Percentiles rank a stretch among this genome's conserved stretches.
These are phyloP conservation scores for Phylloporus scabripes DNA, from an alignment of 768 basidiomycete genomes.

Conservation along the genomic window DNA sequence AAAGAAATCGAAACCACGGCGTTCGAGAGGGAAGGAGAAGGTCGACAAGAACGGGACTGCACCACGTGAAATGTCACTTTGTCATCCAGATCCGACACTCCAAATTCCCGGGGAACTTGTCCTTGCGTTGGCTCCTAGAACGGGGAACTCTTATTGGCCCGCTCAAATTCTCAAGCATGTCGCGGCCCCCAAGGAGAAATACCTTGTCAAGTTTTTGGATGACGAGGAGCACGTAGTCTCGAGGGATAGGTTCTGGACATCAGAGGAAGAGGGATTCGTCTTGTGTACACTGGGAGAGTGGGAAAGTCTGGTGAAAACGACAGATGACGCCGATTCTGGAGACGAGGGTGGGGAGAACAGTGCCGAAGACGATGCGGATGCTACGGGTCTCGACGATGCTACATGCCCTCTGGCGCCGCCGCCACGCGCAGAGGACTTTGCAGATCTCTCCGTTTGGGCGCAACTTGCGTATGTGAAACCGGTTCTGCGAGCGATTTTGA, in stretches of 20 bases:
- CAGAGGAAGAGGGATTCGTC: conserved; percentile 54
- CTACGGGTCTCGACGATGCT: conserved; percentile 10
- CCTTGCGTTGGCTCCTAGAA: conserved; percentile 40
- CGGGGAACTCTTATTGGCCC: conserved; percentile 54
- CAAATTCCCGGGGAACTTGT: conserved; percentile 65
- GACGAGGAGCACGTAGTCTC: conserved; percentile 36
- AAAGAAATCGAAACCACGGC: conserved; percentile 12
- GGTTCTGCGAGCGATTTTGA: conserved; percentile 54
- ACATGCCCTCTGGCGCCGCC: conserved; percentile 27
- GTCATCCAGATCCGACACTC: conserved; percentile 43
- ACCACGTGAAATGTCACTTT: conserved; percentile 33
- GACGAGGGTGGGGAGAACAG: conserved; percentile 22
- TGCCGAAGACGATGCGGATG: conserved; percentile 33
- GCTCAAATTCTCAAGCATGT: conserved; percentile 52
- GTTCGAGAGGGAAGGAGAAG: conserved; percentile 15
- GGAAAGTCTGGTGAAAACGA: conserved; percentile 37
- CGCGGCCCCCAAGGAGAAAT: conserved; percentile 39
- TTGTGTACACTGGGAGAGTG: conserved; percentile 60
- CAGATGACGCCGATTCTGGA: conserved; percentile 26
- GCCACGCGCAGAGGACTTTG: conserved; percentile 46
- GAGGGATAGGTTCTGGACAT: conserved; percentile 52
- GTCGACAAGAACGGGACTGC: conserved; percentile 7
- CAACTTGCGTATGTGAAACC: conserved; percentile 67
- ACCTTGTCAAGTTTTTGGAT: conserved; percentile 58
- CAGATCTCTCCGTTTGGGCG: conserved; percentile 42